Conservation (phyloP, 257 asterid genomes). For the Eustoma russellianum region DNA sequence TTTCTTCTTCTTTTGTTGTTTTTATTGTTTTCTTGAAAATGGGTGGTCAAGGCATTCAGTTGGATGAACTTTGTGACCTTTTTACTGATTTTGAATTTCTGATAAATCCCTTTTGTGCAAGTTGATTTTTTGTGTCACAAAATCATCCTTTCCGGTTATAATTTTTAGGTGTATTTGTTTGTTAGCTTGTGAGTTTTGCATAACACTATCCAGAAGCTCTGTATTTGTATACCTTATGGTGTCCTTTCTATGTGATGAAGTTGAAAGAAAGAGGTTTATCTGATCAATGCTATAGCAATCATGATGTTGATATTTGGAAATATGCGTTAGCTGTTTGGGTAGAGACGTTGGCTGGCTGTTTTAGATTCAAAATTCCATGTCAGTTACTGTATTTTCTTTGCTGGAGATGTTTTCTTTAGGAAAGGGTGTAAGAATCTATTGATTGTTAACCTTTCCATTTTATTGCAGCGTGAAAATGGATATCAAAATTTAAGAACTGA, state of each 20-base stretch:
- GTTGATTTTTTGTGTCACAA: not conserved
- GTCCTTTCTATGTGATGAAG: no score
- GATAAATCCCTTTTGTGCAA: not conserved
- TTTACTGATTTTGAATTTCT: slow-evolving; percentile 9
- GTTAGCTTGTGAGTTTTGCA: not conserved
- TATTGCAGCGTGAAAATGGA: slow-evolving; percentile 61
- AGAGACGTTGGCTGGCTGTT: no score
- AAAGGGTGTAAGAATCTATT: no score
- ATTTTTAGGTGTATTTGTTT: not conserved
- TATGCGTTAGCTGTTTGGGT: not conserved
- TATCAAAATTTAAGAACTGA: slow-evolving; percentile 52
- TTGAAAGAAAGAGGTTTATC: no score
- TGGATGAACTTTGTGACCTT: not conserved
- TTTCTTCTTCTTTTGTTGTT: not conserved
- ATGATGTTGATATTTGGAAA: not conserved
- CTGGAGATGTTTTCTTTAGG: no score
- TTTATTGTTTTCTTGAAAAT: not conserved
- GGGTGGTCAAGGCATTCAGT: no score
- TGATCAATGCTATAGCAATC: not conserved
- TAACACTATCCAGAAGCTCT: no score
- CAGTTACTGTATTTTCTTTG: no score
- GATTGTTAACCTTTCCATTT: slow-evolving; percentile 14
- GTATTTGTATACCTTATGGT: no score
- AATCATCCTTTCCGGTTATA: not conserved
- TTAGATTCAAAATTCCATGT: no score